Conservation (phyloP, 2,329 filamentous ascomycete genomes). For the Dactylonectria macrodidyma region DNA sequence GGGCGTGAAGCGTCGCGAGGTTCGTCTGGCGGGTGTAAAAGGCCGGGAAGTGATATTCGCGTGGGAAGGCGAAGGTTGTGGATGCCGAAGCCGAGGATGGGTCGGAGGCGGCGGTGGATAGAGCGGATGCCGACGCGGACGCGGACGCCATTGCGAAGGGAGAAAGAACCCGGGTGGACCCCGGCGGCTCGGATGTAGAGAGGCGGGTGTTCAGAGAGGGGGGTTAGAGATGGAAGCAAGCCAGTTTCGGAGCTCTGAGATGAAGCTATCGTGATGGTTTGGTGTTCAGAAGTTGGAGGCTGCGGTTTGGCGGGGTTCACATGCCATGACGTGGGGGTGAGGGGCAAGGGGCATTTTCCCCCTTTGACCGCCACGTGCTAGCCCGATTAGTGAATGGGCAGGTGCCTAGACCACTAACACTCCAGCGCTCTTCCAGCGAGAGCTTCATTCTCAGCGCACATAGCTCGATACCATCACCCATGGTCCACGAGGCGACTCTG, state of each 20-base stretch:
- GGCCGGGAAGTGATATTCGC: slow-evolving; percentile 82
- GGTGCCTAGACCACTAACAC: slow-evolving; percentile 3
- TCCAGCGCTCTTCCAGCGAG: background rate
- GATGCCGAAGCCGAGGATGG: slow-evolving; percentile 32
- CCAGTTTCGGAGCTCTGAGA: background rate
- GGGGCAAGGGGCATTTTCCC: slow-evolving; percentile 2
- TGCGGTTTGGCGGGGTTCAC: slow-evolving; percentile 20
- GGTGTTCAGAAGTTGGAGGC: slow-evolving; percentile 15
- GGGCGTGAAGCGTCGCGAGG: slow-evolving; percentile 79
- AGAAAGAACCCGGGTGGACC: background rate
- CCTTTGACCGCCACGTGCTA: slow-evolving; percentile 7
- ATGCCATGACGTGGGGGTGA: slow-evolving; percentile 24
- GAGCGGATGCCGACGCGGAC: slow-evolving; percentile 5
- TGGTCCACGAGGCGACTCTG: background rate
- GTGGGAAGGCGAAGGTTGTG: slow-evolving; percentile 68
- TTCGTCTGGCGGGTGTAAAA: slow-evolving; percentile 90
- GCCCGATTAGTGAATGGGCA: background rate
- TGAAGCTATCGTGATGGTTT: slow-evolving; percentile 21
- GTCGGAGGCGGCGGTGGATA: slow-evolving; percentile 12
- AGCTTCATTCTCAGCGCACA: background rate
- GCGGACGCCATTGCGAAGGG: slow-evolving; percentile 2
- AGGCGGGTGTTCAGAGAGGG: background rate
- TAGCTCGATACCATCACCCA: background rate
- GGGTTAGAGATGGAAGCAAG: background rate
- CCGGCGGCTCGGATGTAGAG: background rate